A percentile compares a stretch with the other conserved stretches of the same genome.
These are phyloP conservation scores for Kodamaea ohmeri DNA, from an alignment of 1,139 yeast genomes.

Conservation along the genomic window DNA sequence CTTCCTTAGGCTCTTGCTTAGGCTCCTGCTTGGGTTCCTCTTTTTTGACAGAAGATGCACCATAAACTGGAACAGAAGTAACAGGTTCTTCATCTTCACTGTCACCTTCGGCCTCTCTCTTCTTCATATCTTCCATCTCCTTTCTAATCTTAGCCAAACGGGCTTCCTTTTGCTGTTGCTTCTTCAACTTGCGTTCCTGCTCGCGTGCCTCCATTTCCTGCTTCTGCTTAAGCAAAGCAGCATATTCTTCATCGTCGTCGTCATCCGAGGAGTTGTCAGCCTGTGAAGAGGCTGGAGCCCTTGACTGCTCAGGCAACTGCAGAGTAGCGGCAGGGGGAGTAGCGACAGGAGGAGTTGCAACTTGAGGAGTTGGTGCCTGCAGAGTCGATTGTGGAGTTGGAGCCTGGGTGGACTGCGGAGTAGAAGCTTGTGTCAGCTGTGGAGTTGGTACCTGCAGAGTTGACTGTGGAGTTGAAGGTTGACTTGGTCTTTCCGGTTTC, in stretches of 20 bases:
- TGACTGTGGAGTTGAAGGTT: not conserved
- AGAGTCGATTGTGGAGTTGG: not conserved
- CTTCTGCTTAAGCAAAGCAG: constrained; percentile 45
- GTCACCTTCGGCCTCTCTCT: constrained; percentile 31
- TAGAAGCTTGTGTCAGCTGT: not conserved
- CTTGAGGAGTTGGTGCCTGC: constrained; percentile 4
- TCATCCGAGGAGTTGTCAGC: constrained; percentile 27
- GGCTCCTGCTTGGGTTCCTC: not conserved
- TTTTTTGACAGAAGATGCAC: constrained; percentile 22
- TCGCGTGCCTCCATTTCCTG: constrained; percentile 49
- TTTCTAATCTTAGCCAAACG: constrained; percentile 57
- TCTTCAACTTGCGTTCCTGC: constrained; percentile 45
- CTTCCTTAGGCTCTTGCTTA: not conserved
- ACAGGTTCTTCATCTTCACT: constrained; percentile 37
- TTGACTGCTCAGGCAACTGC: constrained; percentile 12
- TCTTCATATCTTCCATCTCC: constrained; percentile 61
- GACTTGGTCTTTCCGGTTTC: constrained; percentile 1
- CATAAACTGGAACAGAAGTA: constrained; percentile 30
- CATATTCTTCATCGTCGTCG: constrained; percentile 48
- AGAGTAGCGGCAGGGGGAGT: constrained; percentile 3
- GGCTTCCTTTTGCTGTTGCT: constrained; percentile 54
- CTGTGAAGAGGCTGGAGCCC: constrained; percentile 14
- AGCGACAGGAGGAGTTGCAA: constrained; percentile 5
- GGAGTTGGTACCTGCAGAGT: not conserved
- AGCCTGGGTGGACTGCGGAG: too few species aligned